Percentiles rank a stretch among this genome's conserved stretches.
phyloP scores from a whole-genome alignment of 1,139 yeast species.

The Fermentozyma sake region DNA sequence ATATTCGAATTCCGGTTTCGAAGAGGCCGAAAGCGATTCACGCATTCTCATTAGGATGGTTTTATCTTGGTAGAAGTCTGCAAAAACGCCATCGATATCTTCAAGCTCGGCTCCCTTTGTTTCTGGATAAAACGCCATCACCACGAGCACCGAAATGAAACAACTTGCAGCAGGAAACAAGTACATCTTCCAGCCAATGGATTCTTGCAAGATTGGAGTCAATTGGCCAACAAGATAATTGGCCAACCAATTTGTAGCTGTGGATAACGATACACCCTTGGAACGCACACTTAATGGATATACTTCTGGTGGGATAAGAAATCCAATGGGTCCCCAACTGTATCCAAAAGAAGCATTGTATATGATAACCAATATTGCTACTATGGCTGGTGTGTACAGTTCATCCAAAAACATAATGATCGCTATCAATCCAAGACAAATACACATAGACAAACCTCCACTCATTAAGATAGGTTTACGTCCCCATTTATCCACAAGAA shows the following conservation, averaged over 20 bases:
- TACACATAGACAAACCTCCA: conserved; percentile 48
- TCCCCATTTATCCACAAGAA: conserved; percentile 52
- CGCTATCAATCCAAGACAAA: conserved; percentile 38
- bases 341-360: conserved; percentile 53
- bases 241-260: conserved; percentile 54
- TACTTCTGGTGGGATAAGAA: conserved; percentile 52
- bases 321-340: conserved; percentile 58
- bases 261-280: conserved; percentile 50
- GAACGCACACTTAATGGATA: conserved; percentile 51
- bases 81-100: conserved; percentile 66
- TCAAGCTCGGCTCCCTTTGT: conserved; percentile 52
- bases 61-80: conserved; percentile 42
- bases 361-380: conserved; percentile 45
- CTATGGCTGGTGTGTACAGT: conserved; percentile 39
- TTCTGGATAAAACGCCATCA: conserved; percentile 47
- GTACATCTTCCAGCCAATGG: conserved; percentile 49
- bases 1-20: too few relatives aligned
- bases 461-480: conserved; percentile 47
- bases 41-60: too few relatives aligned
- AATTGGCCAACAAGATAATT: conserved; percentile 53
- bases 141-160: conserved; percentile 40
- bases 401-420: conserved; percentile 34
- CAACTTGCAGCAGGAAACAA: conserved; percentile 47
- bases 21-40: too few relatives aligned
- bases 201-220: conserved; percentile 46